Percentiles rank a stretch among this genome's conserved stretches.
Evolutionary conservation across 2,329 filamentous ascomycete genomes (phyloP).

Genomic region (Penicillium sp.): DNA sequence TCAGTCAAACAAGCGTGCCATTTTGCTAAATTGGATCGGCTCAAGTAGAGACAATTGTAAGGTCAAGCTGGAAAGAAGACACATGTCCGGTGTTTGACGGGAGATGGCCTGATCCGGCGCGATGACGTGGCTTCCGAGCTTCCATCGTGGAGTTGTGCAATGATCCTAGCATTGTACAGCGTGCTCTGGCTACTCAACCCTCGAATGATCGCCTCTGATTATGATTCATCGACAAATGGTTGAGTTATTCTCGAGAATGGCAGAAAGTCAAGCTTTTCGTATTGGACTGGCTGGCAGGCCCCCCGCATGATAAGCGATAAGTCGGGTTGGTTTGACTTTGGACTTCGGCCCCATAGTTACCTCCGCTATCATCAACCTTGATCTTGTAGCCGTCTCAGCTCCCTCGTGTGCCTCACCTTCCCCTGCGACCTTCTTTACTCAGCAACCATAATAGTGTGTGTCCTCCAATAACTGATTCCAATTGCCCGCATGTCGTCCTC

Average conservation of each 20-base stretch:
- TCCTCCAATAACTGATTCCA: slow-evolving; percentile 15
- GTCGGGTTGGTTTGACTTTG: slow-evolving; percentile 7
- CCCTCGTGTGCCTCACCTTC: slow-evolving; percentile 4
- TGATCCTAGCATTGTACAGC: neutral
- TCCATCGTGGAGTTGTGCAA: neutral
- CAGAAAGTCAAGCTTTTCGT: neutral
- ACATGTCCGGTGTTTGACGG: neutral
- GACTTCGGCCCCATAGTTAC: slow-evolving; percentile 6
- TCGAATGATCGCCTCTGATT: neutral
- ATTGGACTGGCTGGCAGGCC: slow-evolving; percentile 6
- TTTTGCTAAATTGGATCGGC: neutral
- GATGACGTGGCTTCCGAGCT: slow-evolving; percentile 1
- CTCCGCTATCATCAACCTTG: slow-evolving; percentile 8
- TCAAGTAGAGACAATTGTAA: neutral
- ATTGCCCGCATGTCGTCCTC: slow-evolving; percentile 32
- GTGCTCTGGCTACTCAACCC: neutral
- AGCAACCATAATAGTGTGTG: slow-evolving; percentile 10
- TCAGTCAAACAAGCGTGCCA: neutral
- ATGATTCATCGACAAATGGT: neutral
- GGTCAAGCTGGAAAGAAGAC: neutral
- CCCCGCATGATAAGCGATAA: slow-evolving; percentile 32
- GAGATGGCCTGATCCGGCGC: neutral
- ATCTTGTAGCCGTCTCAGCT: neutral
- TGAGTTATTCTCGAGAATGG: neutral
- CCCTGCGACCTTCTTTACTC: neutral